phyloP scores from a whole-genome alignment of 1,284 basidiomycete species.

The Sutorius eximius region DNA sequence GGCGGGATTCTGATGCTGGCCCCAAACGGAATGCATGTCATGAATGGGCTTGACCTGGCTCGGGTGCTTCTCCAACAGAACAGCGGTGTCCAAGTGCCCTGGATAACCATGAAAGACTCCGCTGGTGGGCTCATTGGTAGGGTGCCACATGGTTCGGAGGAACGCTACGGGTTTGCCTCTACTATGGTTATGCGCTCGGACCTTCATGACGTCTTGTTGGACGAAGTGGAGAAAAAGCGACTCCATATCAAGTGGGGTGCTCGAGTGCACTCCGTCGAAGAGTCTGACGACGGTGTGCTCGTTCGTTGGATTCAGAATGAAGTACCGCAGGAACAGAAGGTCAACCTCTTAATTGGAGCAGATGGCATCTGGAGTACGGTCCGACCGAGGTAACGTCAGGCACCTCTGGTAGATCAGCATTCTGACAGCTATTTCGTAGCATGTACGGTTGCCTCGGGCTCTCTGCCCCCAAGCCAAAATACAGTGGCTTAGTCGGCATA shows the following conservation, averaged over 20 bases:
- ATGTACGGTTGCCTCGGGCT: slow-evolving; percentile 26
- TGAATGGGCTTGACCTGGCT: slow-evolving; percentile 30
- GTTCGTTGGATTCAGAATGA: slow-evolving; percentile 30
- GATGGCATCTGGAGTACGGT: slow-evolving; percentile 37
- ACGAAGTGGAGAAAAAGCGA: slow-evolving; percentile 24
- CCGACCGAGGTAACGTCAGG: slow-evolving; percentile 21
- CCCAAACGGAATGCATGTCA: slow-evolving; percentile 33
- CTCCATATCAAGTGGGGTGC: slow-evolving; percentile 28
- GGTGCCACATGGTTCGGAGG: slow-evolving; percentile 29
- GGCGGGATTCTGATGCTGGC: slow-evolving; percentile 33
- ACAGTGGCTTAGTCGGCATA: slow-evolving; percentile 33
- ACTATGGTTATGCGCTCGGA: slow-evolving; percentile 33
- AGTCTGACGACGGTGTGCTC: slow-evolving; percentile 25
- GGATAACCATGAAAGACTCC: slow-evolving; percentile 24
- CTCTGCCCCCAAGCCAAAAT: slow-evolving; percentile 25
- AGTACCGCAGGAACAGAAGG: slow-evolving; percentile 23
- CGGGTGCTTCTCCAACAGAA: slow-evolving; percentile 23
- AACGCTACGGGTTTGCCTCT: slow-evolving; percentile 34
- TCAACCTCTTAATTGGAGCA: slow-evolving; percentile 34
- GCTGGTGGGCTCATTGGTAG: slow-evolving; percentile 25
- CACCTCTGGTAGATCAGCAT: background rate
- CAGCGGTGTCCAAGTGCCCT: slow-evolving; percentile 23
- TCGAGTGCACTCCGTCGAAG: slow-evolving; percentile 28
- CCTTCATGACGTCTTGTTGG: slow-evolving; percentile 32
- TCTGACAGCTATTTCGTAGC: slow-evolving; percentile 17